Evolutionary conservation across 2,329 filamentous ascomycete species (phyloP).

Genomic region (Monascus ruber): DNA sequence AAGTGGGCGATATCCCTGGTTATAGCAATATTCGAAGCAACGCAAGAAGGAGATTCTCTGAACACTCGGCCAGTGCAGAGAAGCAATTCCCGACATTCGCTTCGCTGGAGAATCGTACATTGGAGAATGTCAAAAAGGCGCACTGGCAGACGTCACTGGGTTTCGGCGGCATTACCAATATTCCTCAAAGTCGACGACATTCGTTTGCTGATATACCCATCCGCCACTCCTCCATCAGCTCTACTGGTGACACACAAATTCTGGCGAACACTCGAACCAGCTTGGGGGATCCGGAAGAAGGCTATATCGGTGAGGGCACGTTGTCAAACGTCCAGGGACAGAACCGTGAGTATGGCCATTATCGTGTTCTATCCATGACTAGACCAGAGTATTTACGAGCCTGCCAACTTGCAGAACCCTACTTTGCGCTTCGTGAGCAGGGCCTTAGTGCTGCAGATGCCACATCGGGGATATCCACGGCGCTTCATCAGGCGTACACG

Average conservation of each 20-base stretch:
- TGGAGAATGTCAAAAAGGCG: constrained; percentile 36
- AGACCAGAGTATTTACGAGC: constrained; percentile 29
- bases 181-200: constrained; percentile 40
- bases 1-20: constrained; percentile 27
- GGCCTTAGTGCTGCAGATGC: constrained; percentile 22
- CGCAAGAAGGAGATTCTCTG: constrained; percentile 32
- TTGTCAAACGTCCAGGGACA: constrained; percentile 27
- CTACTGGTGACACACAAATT: constrained; percentile 22
- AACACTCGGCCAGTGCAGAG: constrained; percentile 32
- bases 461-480: constrained; percentile 22
- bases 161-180: constrained; percentile 35
- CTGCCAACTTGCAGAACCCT: constrained; percentile 31
- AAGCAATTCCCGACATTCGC: constrained; percentile 27
- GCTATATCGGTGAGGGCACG: constrained; percentile 25
- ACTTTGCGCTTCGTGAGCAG: constrained; percentile 30
- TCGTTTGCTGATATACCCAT: constrained; percentile 41
- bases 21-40: constrained; percentile 29
- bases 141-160: constrained; percentile 42
- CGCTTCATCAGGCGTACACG: constrained; percentile 29
- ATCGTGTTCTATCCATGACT: constrained; percentile 16
- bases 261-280: constrained; percentile 10
- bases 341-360: constrained; percentile 31
- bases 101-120: constrained; percentile 30
- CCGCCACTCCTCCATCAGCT: constrained; percentile 33
- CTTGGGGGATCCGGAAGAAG: constrained; percentile 26